phyloP scores from a whole-genome alignment of 495 filamentous ascomycete species.

The Aspergillus conjunctus region DNA sequence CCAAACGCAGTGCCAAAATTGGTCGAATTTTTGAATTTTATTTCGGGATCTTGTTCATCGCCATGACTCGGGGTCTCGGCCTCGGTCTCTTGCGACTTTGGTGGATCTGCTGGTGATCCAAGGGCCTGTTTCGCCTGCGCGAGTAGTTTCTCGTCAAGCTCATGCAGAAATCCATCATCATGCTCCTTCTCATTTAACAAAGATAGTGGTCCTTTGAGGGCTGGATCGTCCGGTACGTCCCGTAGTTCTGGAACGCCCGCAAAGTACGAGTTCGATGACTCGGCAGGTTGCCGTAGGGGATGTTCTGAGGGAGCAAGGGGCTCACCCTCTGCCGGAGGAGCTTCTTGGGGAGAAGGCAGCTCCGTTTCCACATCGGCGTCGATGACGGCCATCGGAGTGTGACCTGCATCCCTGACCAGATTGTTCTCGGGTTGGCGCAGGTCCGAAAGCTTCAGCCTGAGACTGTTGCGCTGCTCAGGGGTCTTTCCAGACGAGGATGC shows the following conservation, averaged over 20 bases:
- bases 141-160: constrained; percentile 48
- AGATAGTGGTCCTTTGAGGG: constrained; percentile 48
- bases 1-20: constrained; percentile 64
- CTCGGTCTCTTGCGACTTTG: constrained; percentile 32
- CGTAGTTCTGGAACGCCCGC: constrained; percentile 17
- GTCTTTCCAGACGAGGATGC: constrained; percentile 28
- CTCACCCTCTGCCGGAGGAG: constrained; percentile 26
- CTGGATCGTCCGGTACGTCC: constrained; percentile 46
- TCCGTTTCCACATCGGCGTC: constrained; percentile 37
- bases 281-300: constrained; percentile 35
- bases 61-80: constrained; percentile 32
- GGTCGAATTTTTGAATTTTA: constrained; percentile 59
- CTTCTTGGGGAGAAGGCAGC: constrained; percentile 33
- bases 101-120: constrained; percentile 23
- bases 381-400: constrained; percentile 51
- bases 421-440: constrained; percentile 42
- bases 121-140: constrained; percentile 40
- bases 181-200: constrained; percentile 46
- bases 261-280: constrained; percentile 48
- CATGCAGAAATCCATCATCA: constrained; percentile 44
- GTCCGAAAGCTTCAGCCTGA: constrained; percentile 48
- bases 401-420: constrained; percentile 46
- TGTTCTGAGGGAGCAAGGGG: constrained; percentile 38
- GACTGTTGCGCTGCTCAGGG: constrained; percentile 37
- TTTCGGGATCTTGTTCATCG: constrained; percentile 53